Conservation (phyloP, 2,329 filamentous ascomycete genomes). For the Penicillium sp. region DNA sequence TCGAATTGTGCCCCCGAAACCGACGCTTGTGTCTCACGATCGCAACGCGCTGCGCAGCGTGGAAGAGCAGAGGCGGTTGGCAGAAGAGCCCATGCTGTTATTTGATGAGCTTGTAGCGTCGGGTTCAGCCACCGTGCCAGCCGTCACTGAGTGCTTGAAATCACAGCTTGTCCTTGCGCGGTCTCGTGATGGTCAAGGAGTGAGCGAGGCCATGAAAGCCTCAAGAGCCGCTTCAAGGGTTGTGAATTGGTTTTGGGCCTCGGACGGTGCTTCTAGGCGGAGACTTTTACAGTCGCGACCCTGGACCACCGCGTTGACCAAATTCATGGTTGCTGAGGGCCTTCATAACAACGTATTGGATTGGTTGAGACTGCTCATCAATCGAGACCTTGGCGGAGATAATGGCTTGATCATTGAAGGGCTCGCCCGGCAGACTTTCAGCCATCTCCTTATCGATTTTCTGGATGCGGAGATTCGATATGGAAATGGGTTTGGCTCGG, state of each 20-base stretch:
- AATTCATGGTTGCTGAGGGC: conserved; percentile 42
- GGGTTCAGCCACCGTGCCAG: conserved; percentile 29
- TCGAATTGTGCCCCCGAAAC: conserved; percentile 31
- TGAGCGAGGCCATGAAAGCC: conserved; percentile 31
- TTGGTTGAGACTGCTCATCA: conserved; percentile 37
- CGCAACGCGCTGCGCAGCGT: conserved; percentile 10
- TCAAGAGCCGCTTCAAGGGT: conserved; percentile 36
- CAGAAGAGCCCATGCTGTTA: conserved; percentile 34
- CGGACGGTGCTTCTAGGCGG: conserved; percentile 30
- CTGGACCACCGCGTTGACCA: conserved; percentile 29
- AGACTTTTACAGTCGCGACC: conserved; percentile 31
- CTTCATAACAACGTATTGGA: conserved; percentile 32
- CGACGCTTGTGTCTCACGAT: conserved; percentile 18
- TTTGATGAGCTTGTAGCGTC: conserved; percentile 42
- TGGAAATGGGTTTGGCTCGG: conserved; percentile 33
- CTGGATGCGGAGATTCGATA: conserved; percentile 35
- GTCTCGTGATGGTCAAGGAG: conserved; percentile 17
- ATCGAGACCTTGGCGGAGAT: conserved; percentile 25
- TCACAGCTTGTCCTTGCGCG: conserved; percentile 33
- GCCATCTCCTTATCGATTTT: conserved; percentile 30
- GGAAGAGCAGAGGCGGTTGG: conserved; percentile 20
- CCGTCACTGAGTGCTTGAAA: conserved; percentile 32
- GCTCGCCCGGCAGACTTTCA: conserved; percentile 22
- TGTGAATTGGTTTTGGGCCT: conserved; percentile 43
- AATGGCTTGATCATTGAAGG: conserved; percentile 24